phyloP scores from a whole-genome alignment of 768 basidiomycete genomes.

The Ephemerocybe angulata region DNA sequence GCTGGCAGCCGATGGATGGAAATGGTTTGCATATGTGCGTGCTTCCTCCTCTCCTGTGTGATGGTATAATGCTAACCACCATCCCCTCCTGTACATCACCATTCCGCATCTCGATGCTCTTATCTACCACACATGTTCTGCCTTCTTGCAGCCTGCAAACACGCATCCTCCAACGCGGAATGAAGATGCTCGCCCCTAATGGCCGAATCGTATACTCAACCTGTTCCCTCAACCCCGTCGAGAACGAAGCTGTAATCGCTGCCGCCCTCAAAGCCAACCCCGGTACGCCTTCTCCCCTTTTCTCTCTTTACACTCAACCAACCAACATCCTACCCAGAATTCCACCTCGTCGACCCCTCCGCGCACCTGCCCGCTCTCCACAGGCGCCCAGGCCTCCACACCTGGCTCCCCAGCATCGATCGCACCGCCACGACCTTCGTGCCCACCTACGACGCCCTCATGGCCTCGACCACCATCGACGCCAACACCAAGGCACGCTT shows the following conservation, averaged over 20 bases:
- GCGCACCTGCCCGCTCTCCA: constrained; percentile 65
- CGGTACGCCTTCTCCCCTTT: constrained; percentile 39
- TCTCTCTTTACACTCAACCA: neutral
- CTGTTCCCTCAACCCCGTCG: constrained; percentile 93
- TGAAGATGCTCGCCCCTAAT: constrained; percentile 76
- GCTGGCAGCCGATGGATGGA: constrained; percentile 84
- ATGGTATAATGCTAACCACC: no score
- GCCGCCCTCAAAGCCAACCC: constrained; percentile 71
- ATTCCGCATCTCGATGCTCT: constrained; percentile 9
- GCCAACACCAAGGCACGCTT: constrained; percentile 57
- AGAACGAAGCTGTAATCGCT: constrained; percentile 95
- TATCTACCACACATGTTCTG: neutral
- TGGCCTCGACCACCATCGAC: constrained; percentile 42
- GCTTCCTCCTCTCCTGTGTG: no score
- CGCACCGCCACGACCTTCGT: constrained; percentile 47
- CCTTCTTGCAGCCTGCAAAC: constrained; percentile 67
- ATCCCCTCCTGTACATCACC: no score
- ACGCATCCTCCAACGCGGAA: constrained; percentile 88
- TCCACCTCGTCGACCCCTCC: constrained; percentile 77
- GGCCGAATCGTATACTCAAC: constrained; percentile 93
- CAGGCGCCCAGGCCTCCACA: constrained; percentile 68
- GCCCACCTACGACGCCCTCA: constrained; percentile 59
- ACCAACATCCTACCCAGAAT: constrained; percentile 49
- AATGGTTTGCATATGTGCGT: constrained; percentile 82
- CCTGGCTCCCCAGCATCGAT: constrained; percentile 75